Evolutionary conservation across 345 rosid genomes (phyloP).

Genomic region (Hibiscus trionum): DNA sequence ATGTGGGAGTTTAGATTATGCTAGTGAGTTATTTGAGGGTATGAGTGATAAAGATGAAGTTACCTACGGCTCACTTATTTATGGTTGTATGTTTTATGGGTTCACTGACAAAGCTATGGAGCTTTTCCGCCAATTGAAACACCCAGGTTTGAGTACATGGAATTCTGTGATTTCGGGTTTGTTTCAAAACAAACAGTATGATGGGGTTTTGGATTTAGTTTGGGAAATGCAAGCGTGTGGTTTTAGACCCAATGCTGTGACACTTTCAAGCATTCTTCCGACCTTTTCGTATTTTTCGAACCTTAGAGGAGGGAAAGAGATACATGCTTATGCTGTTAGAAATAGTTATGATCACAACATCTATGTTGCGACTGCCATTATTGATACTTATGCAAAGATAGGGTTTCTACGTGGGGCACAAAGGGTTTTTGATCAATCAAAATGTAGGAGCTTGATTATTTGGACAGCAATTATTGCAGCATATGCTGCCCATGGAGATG

Average conservation of each 20-base stretch:
- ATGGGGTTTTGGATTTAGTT: conserved; percentile 37
- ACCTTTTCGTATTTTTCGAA: conserved; percentile 43
- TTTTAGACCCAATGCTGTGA: conserved; percentile 49
- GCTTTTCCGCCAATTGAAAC: conserved; percentile 43
- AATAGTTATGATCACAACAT: conserved; percentile 39
- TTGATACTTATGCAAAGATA: conserved; percentile 63
- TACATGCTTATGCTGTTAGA: conserved; percentile 60
- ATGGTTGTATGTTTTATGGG: conserved; percentile 70
- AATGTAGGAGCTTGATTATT: conserved; percentile 52
- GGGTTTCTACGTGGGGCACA: conserved; percentile 60
- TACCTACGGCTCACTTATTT: conserved; percentile 53
- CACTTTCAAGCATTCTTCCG: conserved; percentile 64
- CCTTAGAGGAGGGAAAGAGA: conserved; percentile 68
- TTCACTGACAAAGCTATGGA: conserved; percentile 47
- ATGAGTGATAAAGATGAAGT: conserved; percentile 65
- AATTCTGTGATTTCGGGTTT: conserved; percentile 76
- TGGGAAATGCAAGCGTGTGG: conserved; percentile 55
- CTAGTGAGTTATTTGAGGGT: conserved; percentile 57
- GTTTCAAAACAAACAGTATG: conserved; percentile 55
- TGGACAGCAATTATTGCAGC: conserved; percentile 89
- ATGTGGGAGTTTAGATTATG: conserved; percentile 74
- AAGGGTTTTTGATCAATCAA: conserved; percentile 45
- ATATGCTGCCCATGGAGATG: conserved; percentile 67
- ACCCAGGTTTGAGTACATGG: conserved; percentile 54
- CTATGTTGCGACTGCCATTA: conserved; percentile 60